Evolutionary conservation across 108 stramenopile genomes (phyloP), one percentile per base, ranked within the genome.

Genomic region (Cyclotella cryptica): DNA sequence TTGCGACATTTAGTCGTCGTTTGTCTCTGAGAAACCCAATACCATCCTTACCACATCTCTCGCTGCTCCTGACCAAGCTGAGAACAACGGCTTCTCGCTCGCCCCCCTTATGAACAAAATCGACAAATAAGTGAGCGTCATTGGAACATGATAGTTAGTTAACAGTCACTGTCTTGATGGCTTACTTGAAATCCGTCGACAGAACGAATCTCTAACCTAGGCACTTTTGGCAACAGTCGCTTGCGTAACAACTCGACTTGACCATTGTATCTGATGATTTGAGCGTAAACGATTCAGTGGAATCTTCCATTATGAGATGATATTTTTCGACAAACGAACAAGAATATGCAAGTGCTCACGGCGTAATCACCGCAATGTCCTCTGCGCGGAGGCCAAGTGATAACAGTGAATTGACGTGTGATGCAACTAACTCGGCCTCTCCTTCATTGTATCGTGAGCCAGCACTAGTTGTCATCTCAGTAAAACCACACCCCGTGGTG

Each of bases 101-200:
- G 13, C 98, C 98, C 14, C 98, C n/a, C n/a, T n/a, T n/a, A n/a
- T n/a, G n/a, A n/a, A n/a, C n/a, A n/a, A n/a, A n/a, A n/a, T n/a
- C n/a, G n/a, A n/a, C n/a, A n/a, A n/a, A n/a, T n/a, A n/a, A n/a
- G n/a, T n/a, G n/a, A n/a, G n/a, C n/a, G n/a, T n/a, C n/a, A n/a
- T n/a, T n/a, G n/a, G n/a, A n/a, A n/a, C n/a, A n/a, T n/a, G n/a
- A n/a, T n/a, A n/a, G n/a, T n/a, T n/a, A n/a, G n/a, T n/a, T n/a
- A n/a, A n/a, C n/a, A n/a, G n/a, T n/a, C n/a, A n/a, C n/a, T n/a
- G n/a, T n/a, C n/a, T n/a, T n/a, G n/a, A n/a, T n/a, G n/a, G n/a
- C n/a, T n/a, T n/a, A n/a, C 99, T 29, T 99, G 99, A 65, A 98
- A 99, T 13, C 98, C 98, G 83, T 99, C 99, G 12, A 99, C 98